phyloP scores from a whole-genome alignment of 1,284 basidiomycete species.

The Heterobasidion annosum region DNA sequence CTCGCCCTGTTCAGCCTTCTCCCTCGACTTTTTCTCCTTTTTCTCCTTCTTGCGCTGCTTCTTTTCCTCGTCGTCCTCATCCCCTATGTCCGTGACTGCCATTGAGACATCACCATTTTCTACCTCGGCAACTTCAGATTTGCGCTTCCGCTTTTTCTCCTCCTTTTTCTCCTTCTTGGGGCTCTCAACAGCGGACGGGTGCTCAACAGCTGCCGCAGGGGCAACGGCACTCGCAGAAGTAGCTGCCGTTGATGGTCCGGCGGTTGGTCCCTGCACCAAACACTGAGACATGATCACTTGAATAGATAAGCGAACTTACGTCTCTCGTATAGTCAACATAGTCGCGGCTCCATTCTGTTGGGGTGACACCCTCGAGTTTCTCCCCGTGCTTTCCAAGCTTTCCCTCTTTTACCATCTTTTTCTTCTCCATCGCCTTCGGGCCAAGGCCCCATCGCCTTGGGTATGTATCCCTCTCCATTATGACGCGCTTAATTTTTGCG shows the following conservation, averaged over 20 bases:
- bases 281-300: slow-evolving; percentile 14
- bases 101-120: slow-evolving; percentile 33
- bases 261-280: slow-evolving; percentile 29
- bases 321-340: slow-evolving; percentile 89
- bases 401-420: slow-evolving; percentile 95
- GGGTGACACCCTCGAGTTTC: slow-evolving; percentile 86
- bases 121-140: slow-evolving; percentile 46
- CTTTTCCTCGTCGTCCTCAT: slow-evolving; percentile 36
- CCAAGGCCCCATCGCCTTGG: slow-evolving; percentile 98
- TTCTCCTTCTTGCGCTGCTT: slow-evolving; percentile 47
- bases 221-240: slow-evolving; percentile 4
- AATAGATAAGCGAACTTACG: slow-evolving; percentile 14
- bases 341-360: slow-evolving; percentile 83
- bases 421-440: slow-evolving; percentile 95
- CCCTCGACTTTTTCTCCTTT: slow-evolving; percentile 35
- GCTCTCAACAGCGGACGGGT: slow-evolving; percentile 26
- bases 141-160: slow-evolving; percentile 71
- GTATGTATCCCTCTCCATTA: slow-evolving; percentile 99
- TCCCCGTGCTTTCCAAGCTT: slow-evolving; percentile 96
- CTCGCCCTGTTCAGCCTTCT: slow-evolving; percentile 40
- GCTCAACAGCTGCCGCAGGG: slow-evolving; percentile 12
- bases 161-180: slow-evolving; percentile 40
- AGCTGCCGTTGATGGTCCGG: slow-evolving; percentile 29
- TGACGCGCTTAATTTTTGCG: slow-evolving; percentile 98
- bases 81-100: slow-evolving; percentile 25